Base-by-base conservation (phyloP, 2,329 filamentous ascomycete species). In the Penicillium sp. region DNA sequence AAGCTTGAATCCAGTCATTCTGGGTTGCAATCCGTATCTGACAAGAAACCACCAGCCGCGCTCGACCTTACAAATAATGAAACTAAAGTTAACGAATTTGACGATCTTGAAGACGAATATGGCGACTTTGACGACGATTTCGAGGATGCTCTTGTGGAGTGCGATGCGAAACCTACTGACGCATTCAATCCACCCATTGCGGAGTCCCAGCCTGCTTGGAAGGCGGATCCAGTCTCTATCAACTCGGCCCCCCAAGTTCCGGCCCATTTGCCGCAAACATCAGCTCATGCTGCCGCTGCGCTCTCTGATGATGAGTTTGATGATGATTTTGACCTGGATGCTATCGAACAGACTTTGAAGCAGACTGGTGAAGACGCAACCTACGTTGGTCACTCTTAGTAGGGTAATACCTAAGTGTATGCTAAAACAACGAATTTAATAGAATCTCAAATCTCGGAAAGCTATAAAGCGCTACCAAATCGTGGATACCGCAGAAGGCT, bases 391-490 rank as follows among this genome's bases (percentile, higher is more conserved):
- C 75, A 71, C 72, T 78, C 79, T 74, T 74, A 75, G 70, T 72
- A 60, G 59, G 60, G 65, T 71, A 61, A 63, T 63, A 56, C 59
- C 59, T 71, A 73, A 68, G 68, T 70, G 70, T 71, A 79, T 83
- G 80, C 90, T 93, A 88, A 93, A 82, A 80, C 73, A 74, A 78
- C 79, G 76, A 81, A 63, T 11, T 60, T 82, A 85, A 90, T 86
- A 84, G 78, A 85, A 81, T 74, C 80, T 83, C 74, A 90, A 88
- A 75, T 80, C 84, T 68, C 89, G 76, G 60, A 75, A 87, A 80
- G 86, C 89, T 52, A 96, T 96, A 71, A 92, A 96, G 78, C 89
- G 94, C 67, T 97, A 96, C 79, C 82, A 93, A 65, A 85, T 97
- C 69, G 89, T 88, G 66, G 87, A 89, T 72, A 86, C 93, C 67